Evolutionary conservation across 2,329 filamentous ascomycete genomes (phyloP), one percentile per base, ranked within the genome.

Genomic region (Fusarium multiceps): DNA sequence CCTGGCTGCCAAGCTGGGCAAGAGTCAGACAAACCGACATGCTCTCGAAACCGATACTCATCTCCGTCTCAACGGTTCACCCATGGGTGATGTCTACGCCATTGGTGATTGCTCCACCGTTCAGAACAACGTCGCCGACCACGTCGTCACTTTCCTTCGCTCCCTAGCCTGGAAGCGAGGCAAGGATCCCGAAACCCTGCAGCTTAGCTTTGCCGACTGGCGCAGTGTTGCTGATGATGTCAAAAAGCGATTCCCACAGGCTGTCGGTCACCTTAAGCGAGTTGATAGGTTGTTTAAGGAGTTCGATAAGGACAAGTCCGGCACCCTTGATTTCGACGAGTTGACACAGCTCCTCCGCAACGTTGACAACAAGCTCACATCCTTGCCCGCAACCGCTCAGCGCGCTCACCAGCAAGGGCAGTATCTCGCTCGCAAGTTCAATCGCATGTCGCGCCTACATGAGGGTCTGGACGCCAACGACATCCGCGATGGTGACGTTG

Each of bases 51-150:
- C 96, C 0, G 96, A 99, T 78, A 90, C 93, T 2, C 95, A 99
- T 78, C 90, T 98, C 11, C 93, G 96, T 42, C 84, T 99, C 0
- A 92, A 92, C 63, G 96, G 96, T 55, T 89, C 96, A 0, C 96
- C 96, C 0, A 82, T 98, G 0, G 96, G 96, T 40, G 95, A 98
- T 66, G 94, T 99, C 23, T 99, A 99, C 77, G 94, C 94, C 49
- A 94, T 99, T 67, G 96, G 96, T 16, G 96, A 99, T 81, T 98
- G 96, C 82, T 87, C 93, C 9, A 99, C 97, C 0, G 95, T 99
- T 0, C 97, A 99, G 78, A 99, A 99, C 84, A 99, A 99, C 74
- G 86, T 98, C 3, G 93, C 94, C 5, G 93, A 97, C 76, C 91
- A 98, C 81, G 90, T 99, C 74, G 87, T 98, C 49, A 91, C 89